Base-by-base conservation (phyloP, 2,329 filamentous ascomycete genomes). In the Zalaria obscura region DNA sequence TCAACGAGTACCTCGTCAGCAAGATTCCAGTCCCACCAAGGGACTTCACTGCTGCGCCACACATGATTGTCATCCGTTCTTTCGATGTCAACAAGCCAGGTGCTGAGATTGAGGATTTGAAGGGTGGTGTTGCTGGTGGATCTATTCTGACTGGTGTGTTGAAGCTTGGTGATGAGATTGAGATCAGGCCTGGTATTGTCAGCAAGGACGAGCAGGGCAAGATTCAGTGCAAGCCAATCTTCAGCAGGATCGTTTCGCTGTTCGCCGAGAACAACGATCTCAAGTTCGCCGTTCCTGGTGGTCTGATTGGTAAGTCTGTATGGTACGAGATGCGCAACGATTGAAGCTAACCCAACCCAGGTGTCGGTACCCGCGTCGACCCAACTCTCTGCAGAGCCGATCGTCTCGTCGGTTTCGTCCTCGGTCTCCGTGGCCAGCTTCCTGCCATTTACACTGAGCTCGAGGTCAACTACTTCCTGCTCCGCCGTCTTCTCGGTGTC, bases 41-140 rank as follows among this genome's bases (percentile, higher is more conserved):
- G 64, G 88, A 96, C 64, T 96, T 98, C 70, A 78, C 78, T 52
- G 77, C 83, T 55, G 84, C 89, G 51, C 91, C 91, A 35, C 88
- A 94, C 68, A 95, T 98, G 86, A 98, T 98, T 57, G 81, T 98
- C 60, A 98, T 98, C 63, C 86, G 91, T 64, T 96, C 89, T 2
- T 98, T 98, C 64, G 91, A 98, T 59, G 93, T 98, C 58, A 98
- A 98, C 78, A 98, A 98, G 76, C 91, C 91, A 35, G 91, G 91
- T 75, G 88, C 91, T 35, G 91, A 95, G 67, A 96, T 98, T 50
- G 89, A 96, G 46, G 91, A 98, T 55, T 74, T 98, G 48, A 95
- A 96, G 76, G 91, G 91, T 60, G 91, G 91, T 76, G 91, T 98
- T 62, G 91, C 91, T 53, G 91, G 91, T 78, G 91, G 91, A 52